Evolutionary conservation across 257 asterid species (phyloP).

Genomic region (Solanum phureja): DNA sequence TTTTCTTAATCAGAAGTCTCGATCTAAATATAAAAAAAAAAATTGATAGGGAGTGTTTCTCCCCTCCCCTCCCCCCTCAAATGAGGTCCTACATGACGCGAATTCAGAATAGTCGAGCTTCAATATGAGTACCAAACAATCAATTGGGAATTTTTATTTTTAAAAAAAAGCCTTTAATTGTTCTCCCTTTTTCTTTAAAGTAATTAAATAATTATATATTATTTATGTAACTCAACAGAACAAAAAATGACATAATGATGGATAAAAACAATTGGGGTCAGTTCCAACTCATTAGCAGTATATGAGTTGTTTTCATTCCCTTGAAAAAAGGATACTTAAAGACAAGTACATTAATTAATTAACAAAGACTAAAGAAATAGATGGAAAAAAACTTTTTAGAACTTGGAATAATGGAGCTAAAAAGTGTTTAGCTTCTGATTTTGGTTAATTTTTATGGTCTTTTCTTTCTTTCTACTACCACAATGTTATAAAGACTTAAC

Average conservation of each 20-base stretch:
- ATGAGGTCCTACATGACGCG: fast-evolving
- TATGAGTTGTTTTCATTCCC: not conserved
- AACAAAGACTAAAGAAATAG: not conserved
- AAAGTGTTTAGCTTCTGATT: not conserved
- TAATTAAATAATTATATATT: not conserved
- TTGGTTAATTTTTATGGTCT: not conserved
- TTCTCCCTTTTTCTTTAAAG: not conserved
- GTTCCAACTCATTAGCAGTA: not conserved
- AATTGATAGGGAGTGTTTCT: not conserved
- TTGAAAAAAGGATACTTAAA: not conserved
- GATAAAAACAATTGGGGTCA: not conserved
- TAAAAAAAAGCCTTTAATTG: not conserved
- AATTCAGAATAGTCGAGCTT: too few relatives aligned
- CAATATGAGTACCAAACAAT: not conserved
- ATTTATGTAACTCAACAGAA: not conserved
- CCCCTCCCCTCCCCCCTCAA: too few relatives aligned
- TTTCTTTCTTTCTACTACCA: not conserved
- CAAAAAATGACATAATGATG: not conserved
- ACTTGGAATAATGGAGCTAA: not conserved
- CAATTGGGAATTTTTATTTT: too few relatives aligned
- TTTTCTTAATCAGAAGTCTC: too few relatives aligned
- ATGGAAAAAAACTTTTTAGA: not conserved
- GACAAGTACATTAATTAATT: not conserved
- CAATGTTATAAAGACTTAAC: not conserved
- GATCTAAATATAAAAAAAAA: too few relatives aligned